These are phyloP conservation scores for Oxytropis ochrocephala DNA, from an alignment of 306 rosid genomes.

Conservation along the genomic window DNA sequence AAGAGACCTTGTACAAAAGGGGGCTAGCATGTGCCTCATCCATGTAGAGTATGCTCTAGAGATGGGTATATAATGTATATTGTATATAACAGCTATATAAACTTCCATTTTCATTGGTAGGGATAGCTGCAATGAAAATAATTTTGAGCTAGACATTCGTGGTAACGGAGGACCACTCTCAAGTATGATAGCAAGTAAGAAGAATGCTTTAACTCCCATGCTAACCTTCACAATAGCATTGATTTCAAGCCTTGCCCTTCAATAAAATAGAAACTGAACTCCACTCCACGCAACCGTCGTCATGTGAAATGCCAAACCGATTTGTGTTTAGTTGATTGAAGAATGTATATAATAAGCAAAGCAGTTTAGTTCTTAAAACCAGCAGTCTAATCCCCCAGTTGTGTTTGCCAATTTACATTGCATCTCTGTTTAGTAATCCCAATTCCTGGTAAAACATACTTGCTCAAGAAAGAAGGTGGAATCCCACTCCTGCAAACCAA, in stretches of 20 bases:
- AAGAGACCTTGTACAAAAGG: neutral
- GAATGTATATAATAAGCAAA: neutral
- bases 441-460: neutral
- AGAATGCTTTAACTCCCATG: slow-evolving; percentile 2
- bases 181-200: neutral
- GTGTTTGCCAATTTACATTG: neutral
- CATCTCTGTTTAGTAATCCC: neutral
- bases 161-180: neutral
- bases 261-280: neutral
- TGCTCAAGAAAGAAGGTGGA: neutral
- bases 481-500: slow-evolving; percentile 1
- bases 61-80: no score
- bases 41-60: neutral
- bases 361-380: neutral
- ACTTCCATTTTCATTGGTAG: neutral
- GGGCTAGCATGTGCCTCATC: neutral
- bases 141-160: neutral
- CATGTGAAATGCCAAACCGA: neutral
- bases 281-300: neutral
- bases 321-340: neutral
- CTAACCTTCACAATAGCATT: slow-evolving; percentile 15
- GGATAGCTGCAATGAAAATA: neutral
- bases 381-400: neutral
- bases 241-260: slow-evolving; percentile 1
- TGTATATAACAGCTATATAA: neutral